Percentiles rank a stretch among this genome's conserved stretches.
Conservation (phyloP, 192 early-diverging fungal species). For the Chytriomyces hyalinus region DNA sequence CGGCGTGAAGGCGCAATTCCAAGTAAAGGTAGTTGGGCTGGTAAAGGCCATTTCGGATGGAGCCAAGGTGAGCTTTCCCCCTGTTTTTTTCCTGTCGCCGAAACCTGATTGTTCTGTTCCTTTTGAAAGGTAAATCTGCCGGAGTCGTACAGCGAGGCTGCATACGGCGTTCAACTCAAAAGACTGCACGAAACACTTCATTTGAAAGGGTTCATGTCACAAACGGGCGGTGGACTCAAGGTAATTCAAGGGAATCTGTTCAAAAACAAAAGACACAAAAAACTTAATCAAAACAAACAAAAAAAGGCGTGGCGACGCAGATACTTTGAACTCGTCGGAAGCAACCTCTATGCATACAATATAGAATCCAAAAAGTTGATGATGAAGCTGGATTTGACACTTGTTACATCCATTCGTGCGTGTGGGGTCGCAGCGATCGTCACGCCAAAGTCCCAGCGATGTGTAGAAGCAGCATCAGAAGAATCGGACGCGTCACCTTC, state of each 20-base stretch:
- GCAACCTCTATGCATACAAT: conserved; percentile 11
- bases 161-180: conserved; percentile 20
- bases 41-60: neutral
- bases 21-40: neutral
- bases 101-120: neutral
- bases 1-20: conserved; percentile 6
- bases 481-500: neutral
- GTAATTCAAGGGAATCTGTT: neutral
- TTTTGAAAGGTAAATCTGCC: conserved; percentile 11
- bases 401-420: neutral
- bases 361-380: neutral
- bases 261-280: neutral
- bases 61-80: neutral
- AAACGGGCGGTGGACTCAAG: conserved; percentile 25
- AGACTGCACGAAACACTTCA: conserved; percentile 8
- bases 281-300: neutral
- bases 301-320: conserved; percentile 6
- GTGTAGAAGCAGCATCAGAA: neutral
- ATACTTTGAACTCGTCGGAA: conserved; percentile 19
- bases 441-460: conserved; percentile 22
- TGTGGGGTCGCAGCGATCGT: conserved; percentile 6
- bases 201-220: conserved; percentile 16
- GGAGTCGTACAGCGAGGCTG: conserved; percentile 22
- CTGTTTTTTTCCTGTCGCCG: neutral
- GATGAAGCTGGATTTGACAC: conserved; percentile 23